Evolutionary conservation across 2,329 filamentous ascomycete genomes (phyloP), one percentile per base, ranked within the genome.

Genomic region (Stagonosporopsis cucurbitacearum): DNA sequence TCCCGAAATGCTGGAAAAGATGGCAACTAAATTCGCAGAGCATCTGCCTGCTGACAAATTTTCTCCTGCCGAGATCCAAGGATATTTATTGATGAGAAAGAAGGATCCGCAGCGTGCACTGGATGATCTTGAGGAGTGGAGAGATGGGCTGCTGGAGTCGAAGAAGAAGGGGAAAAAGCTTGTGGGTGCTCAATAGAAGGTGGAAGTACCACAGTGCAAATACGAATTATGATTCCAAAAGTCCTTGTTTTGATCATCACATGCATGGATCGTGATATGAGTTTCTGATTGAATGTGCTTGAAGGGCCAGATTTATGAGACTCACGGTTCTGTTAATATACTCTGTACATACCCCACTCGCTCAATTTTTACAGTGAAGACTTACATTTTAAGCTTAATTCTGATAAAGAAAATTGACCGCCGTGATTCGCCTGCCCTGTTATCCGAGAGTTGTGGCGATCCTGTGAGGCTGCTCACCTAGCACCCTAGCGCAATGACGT

Each of bases 61-160:
- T 53, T 80, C 79, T 15, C 82, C 81, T 1, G 81, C 81, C 3
- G 80, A 84, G 66, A 75, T 84, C 23, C 81, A 84, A 64, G 81
- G 80, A 4, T 82, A 81, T 60, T 68, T 85, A 39, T 74, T 84
- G 47, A 77, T 75, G 59, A 71, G 79, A 55, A 82, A 82, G 71
- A 81, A 80, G 54, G 77, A 79, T 43, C 81, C 82, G 6, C 58
- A 63, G n/a, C 68, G 74, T 45, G 81, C 82, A n/a, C 62, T 84
- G 20, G 71, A 72, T 26, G 71, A 77, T 59, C 75, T 81, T 5
- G 70, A 63, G 17, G 65, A 54, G 42, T 84, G 81, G 81, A 68
- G 67, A 15, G 49, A 51, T 19, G 49, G 44, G 19, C 15, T 51
- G n/a, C 4, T 51, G 33, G 49, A 51, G 25, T 51, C 49, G 25